Base-by-base conservation (phyloP, 768 basidiomycete species). In the Podaxis sp. region DNA sequence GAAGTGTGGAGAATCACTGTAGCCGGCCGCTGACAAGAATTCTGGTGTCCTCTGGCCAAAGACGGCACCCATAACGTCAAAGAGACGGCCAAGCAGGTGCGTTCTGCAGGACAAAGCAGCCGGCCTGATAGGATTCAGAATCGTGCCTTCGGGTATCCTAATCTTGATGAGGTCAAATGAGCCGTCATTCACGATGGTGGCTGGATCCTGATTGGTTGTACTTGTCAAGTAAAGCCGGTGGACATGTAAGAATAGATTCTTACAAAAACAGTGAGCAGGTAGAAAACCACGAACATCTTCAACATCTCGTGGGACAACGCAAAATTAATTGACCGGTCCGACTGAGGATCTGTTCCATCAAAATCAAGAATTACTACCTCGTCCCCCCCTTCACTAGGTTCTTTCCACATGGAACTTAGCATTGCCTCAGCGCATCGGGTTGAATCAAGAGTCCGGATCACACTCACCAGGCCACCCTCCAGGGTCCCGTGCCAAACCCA, bases 91-190 rank as follows among this genome's bases (percentile, higher is more conserved):
- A 20, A 73, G 66, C 11, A 72, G 66, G 55, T 71, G 73, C 10
- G 73, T 74, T 38, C 73, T 67, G 61, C 73, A 71, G 6, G 72
- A 71, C 22, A 74, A 66, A 26, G 73, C 72, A 4, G 72, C 73
- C 4, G 73, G 73, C 26, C 72, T 64, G 22, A 73, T 53, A 11
- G 73, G 72, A 57, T 70, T 73, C 26, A 74, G 62, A 28, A 74
- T 69, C 11, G 72, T 73, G 28, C 73, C 73, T 20, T 64, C 60
- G 2, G 73, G 73, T 58, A 74, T 73, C 24, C 63, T 65, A 22
- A 70, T 65, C 56, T 72, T 66, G 63, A 73, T 73, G 7, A 74
- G 65, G 50, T 74, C 71, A 56, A 70, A 73, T 11, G 73, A 70
- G 13, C 72, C 72, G 41, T 74, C 73, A 57, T 74, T 74, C 41